A percentile compares a stretch with the other conserved stretches of the same genome.
Conservation (phyloP, 2,329 filamentous ascomycete genomes). For the Coniochaeta pulveracea region DNA sequence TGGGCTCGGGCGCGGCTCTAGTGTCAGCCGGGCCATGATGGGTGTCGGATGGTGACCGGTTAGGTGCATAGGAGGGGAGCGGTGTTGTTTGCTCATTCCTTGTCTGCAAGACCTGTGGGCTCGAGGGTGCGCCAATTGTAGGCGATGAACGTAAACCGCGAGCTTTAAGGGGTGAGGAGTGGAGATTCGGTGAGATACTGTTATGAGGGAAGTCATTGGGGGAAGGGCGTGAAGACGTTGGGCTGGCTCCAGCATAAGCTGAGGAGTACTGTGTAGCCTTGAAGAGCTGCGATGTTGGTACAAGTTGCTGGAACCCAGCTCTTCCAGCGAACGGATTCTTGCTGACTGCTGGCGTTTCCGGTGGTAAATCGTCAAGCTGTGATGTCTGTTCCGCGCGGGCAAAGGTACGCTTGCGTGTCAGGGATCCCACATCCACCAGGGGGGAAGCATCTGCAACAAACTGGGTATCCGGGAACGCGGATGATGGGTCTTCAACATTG, state of each 20-base stretch:
- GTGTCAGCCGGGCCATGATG: constrained; percentile 3
- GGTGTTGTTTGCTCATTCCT: constrained; percentile 11
- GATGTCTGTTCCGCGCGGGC: constrained; percentile 3
- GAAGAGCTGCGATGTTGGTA: constrained; percentile 38
- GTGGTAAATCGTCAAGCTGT: constrained; percentile 7
- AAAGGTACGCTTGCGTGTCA: neutral
- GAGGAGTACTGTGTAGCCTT: constrained; percentile 43
- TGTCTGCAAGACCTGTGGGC: constrained; percentile 7
- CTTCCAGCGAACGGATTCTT: constrained; percentile 33
- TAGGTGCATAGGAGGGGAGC: constrained; percentile 8
- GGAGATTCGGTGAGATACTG: constrained; percentile 31
- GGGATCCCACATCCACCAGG: too few relatives aligned
- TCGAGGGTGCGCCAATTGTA: constrained; percentile 8
- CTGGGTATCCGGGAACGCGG: constrained; percentile 22
- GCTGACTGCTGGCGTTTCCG: constrained; percentile 37
- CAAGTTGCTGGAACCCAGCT: constrained; percentile 22
- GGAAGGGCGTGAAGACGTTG: constrained; percentile 47
- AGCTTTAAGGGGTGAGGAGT: constrained; percentile 38
- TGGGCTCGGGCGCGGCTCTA: constrained; percentile 16
- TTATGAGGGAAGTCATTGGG: constrained; percentile 32
- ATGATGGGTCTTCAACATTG: constrained; percentile 22
- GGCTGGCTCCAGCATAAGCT: constrained; percentile 31
- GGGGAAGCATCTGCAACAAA: too few relatives aligned
- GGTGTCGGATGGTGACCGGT: too few relatives aligned
- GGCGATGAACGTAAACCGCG: constrained; percentile 35